Conservation (phyloP, 345 rosid genomes). For the Eucalyptus rudis region DNA sequence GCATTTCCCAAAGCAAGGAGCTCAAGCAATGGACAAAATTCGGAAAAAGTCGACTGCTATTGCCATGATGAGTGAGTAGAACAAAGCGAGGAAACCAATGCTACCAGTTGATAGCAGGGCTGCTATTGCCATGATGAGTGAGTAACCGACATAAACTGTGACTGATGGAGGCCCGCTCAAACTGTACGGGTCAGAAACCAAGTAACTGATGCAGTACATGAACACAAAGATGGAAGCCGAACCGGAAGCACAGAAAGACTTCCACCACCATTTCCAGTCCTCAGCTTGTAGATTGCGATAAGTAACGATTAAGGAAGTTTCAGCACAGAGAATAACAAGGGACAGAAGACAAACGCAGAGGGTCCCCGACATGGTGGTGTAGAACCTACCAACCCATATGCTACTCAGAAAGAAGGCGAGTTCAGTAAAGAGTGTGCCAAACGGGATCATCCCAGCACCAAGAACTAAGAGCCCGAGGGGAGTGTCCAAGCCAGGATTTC, state of each 20-base stretch:
- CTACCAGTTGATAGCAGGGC: neutral
- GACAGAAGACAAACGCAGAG: neutral
- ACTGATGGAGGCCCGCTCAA: neutral
- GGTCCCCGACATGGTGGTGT: neutral
- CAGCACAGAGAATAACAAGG: neutral
- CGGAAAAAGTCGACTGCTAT: neutral
- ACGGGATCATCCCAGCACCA: neutral
- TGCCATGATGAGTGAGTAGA: neutral
- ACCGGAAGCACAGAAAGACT: conserved; percentile 1
- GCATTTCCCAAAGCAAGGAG: neutral
- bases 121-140: neutral
- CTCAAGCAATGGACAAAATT: neutral
- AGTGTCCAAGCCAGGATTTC: neutral
- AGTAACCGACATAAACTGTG: neutral
- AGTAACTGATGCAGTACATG: neutral
- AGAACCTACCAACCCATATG: neutral
- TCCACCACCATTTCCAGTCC: conserved; percentile 4
- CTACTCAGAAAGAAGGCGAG: neutral
- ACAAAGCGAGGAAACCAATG: neutral
- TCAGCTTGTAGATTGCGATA: neutral
- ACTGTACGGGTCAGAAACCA: neutral
- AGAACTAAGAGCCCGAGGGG: neutral
- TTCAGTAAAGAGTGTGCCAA: neutral
- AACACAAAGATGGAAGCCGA: neutral
- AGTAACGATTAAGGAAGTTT: neutral